Conservation (phyloP, 2,329 filamentous ascomycete species). For the Colletotrichum eremochloae region DNA sequence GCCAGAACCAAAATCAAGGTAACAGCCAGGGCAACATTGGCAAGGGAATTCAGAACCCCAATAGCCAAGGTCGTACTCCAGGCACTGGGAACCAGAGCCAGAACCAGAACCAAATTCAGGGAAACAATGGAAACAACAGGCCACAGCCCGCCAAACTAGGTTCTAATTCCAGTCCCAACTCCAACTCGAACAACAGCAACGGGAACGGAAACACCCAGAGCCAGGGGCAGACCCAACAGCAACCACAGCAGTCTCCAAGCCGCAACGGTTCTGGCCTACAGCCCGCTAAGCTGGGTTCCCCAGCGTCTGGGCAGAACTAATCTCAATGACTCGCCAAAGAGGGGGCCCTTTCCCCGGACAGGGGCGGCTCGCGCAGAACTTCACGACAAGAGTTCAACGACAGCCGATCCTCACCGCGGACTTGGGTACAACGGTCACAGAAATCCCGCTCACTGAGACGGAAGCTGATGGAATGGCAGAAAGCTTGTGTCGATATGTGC, state of each 20-base stretch:
- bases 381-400: background rate
- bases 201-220: background rate
- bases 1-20: slow-evolving; percentile 10
- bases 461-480: slow-evolving; percentile 11
- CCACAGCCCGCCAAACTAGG: slow-evolving; percentile 14
- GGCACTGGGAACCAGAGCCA: background rate
- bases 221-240: slow-evolving; percentile 17
- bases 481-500: slow-evolving; percentile 15
- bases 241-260: slow-evolving; percentile 12
- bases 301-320: slow-evolving; percentile 23
- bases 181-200: background rate
- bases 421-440: background rate
- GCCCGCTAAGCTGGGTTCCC: slow-evolving; percentile 25
- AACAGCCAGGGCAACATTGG: slow-evolving; percentile 11
- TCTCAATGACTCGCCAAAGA: background rate
- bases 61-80: background rate
- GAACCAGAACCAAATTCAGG: background rate
- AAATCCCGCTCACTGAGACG: slow-evolving; percentile 1
- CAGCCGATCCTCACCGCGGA: background rate
- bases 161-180: slow-evolving; percentile 3
- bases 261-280: background rate
- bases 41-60: slow-evolving; percentile 7
- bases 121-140: background rate
- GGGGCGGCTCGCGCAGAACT: slow-evolving; percentile 3
- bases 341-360: background rate